Percentiles rank a stretch among this genome's conserved stretches.
Conservation (phyloP, 305 asterid genomes). For the Fraxinus nigra region DNA sequence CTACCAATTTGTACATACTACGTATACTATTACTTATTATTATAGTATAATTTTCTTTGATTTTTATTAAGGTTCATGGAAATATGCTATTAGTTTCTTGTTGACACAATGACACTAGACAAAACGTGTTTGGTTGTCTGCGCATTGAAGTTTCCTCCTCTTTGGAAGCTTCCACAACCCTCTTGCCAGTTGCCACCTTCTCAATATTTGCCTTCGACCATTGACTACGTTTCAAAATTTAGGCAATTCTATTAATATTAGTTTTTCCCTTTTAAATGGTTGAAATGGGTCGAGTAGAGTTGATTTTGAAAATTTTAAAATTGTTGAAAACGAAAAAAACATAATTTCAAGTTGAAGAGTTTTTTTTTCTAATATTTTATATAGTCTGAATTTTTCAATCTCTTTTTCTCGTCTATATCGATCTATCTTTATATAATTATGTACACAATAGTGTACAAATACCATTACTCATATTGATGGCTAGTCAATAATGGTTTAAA, state of each 20-base stretch:
- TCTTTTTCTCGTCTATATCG: background rate
- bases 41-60: background rate
- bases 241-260: background rate
- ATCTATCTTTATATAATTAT: no score
- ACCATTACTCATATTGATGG: background rate
- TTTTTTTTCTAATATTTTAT: no score
- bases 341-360: background rate
- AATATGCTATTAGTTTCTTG: background rate
- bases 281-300: background rate
- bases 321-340: background rate
- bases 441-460: background rate
- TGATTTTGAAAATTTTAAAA: background rate
- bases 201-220: background rate
- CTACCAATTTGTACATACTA: background rate
- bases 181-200: background rate
- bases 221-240: background rate
- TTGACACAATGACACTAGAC: background rate
- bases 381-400: no score
- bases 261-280: background rate
- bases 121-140: background rate
- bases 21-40: background rate
- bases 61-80: background rate
- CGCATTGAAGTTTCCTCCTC: slow-evolving; percentile 13
- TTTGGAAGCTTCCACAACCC: slow-evolving; percentile 3
- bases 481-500: background rate